Percentiles rank a stretch among this genome's conserved stretches.
Evolutionary conservation across 495 filamentous ascomycete genomes (phyloP).

Genomic region (Melanomma pulvis-pyrius): DNA sequence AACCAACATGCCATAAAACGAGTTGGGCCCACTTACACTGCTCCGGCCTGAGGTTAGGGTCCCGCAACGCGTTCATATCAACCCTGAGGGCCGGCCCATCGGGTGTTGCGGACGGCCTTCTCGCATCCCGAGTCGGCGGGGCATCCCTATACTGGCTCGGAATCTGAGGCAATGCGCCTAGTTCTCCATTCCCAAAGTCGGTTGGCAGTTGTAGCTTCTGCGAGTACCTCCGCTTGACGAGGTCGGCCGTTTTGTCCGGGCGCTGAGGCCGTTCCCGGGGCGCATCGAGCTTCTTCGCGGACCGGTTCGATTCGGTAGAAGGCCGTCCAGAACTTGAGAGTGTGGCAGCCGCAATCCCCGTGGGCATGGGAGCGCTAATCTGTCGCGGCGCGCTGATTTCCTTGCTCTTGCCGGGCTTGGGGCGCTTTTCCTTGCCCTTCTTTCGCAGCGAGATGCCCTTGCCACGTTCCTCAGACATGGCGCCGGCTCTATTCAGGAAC

Average conservation of each 20-base stretch:
- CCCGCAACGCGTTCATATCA: slow-evolving; percentile 73
- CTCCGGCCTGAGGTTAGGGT: slow-evolving; percentile 75
- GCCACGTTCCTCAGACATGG: slow-evolving; percentile 59
- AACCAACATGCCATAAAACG: background rate
- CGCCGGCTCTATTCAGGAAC: slow-evolving; percentile 8
- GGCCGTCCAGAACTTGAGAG: slow-evolving; percentile 27
- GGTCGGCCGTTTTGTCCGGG: slow-evolving; percentile 70
- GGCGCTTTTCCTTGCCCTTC: slow-evolving; percentile 66
- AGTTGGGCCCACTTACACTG: slow-evolving; percentile 41
- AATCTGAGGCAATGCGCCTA: slow-evolving; percentile 64
- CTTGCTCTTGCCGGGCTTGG: slow-evolving; percentile 45
- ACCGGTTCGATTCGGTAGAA: slow-evolving; percentile 26
- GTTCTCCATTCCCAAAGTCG: slow-evolving; percentile 64
- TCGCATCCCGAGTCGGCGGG: slow-evolving; percentile 44
- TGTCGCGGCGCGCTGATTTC: slow-evolving; percentile 67
- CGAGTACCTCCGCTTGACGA: slow-evolving; percentile 93
- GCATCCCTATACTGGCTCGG: slow-evolving; percentile 52
- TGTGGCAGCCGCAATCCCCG: slow-evolving; percentile 37
- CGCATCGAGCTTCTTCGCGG: slow-evolving; percentile 30
- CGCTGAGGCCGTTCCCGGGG: slow-evolving; percentile 33
- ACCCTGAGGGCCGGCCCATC: slow-evolving; percentile 53
- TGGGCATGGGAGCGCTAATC: slow-evolving; percentile 60
- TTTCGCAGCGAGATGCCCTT: slow-evolving; percentile 87
- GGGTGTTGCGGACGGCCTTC: slow-evolving; percentile 47
- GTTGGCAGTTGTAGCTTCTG: slow-evolving; percentile 76